These are phyloP conservation scores for Cyclotella atomus DNA, from an alignment of 108 stramenopile species.

Conservation along the genomic window DNA sequence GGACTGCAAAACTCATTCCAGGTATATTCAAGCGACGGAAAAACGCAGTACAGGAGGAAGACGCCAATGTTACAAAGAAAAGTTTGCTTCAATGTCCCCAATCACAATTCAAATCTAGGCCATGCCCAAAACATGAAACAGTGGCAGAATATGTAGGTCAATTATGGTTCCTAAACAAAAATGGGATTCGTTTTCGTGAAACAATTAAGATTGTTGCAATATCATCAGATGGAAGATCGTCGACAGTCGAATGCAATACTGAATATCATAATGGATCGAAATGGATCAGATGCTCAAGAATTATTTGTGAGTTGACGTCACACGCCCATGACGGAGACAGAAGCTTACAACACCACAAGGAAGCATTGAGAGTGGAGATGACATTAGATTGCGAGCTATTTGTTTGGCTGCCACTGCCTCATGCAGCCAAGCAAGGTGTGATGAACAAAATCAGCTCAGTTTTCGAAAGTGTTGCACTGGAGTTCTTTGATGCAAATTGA, in stretches of 20 bases:
- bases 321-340: not conserved
- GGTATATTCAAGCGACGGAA: not conserved
- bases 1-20: not conserved
- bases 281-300: slow-evolving; percentile 36
- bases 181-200: slow-evolving; percentile 29
- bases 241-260: slow-evolving; percentile 36
- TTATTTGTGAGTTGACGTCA: slow-evolving; percentile 30
- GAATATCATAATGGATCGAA: slow-evolving; percentile 32
- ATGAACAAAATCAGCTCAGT: slow-evolving; percentile 28
- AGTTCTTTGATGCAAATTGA: slow-evolving; percentile 25
- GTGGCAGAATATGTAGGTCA: slow-evolving; percentile 34
- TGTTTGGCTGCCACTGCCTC: slow-evolving; percentile 46
- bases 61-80: not conserved
- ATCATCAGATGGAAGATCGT: slow-evolving; percentile 19
- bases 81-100: not conserved
- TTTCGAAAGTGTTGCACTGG: slow-evolving; percentile 24
- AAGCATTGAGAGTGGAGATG: slow-evolving; percentile 18
- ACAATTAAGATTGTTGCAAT: slow-evolving; percentile 29
- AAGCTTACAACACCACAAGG: not conserved
- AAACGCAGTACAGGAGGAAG: not conserved
- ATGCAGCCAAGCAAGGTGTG: slow-evolving; percentile 24
- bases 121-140: slow-evolving; percentile 29
- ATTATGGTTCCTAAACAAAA: slow-evolving; percentile 36
- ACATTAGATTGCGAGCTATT: slow-evolving; percentile 36
- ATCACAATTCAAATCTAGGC: not conserved